phyloP scores from a whole-genome alignment of 1,139 yeast species.

The Wickerhamomyces sp. region DNA sequence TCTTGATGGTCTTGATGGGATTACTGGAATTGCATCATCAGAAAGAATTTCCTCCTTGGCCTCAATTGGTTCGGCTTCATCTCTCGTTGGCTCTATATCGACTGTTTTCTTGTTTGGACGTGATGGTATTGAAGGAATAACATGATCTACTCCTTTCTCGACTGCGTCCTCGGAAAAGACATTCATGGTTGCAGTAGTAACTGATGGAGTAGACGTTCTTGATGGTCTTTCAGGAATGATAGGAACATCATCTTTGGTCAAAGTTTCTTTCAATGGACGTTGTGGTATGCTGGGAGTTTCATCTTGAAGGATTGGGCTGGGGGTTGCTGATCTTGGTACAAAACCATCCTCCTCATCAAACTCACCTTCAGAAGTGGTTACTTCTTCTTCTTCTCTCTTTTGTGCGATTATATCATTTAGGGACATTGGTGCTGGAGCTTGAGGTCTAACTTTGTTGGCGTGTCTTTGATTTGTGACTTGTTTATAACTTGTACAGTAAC shows the following conservation, averaged over 20 bases:
- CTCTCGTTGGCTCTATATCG: too few relatives aligned
- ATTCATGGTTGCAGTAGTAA: not conserved
- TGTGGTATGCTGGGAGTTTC: not conserved
- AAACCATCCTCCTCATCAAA: not conserved
- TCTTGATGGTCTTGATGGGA: constrained; percentile 12
- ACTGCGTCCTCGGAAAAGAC: constrained; percentile 26
- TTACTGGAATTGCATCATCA: constrained; percentile 2
- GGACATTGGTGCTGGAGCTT: not conserved
- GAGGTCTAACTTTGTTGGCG: not conserved
- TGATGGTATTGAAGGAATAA: constrained; percentile 13
- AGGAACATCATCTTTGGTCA: constrained; percentile 12
- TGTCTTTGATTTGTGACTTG: not conserved
- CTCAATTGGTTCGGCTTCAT: not conserved
- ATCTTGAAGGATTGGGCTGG: not conserved
- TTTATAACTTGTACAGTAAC: too few relatives aligned
- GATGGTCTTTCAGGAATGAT: constrained; percentile 24
- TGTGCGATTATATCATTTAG: constrained; percentile 1
- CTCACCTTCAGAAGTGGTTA: constrained; percentile 3
- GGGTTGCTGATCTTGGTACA: not conserved
- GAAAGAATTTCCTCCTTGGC: not conserved
- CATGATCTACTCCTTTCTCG: not conserved
- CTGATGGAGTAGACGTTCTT: not conserved
- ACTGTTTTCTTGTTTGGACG: constrained; percentile 7
- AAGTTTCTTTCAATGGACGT: not conserved
- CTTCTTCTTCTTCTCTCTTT: not conserved